Evolutionary conservation across 441 rosid genomes (phyloP).

Genomic region (Breynia disticha): DNA sequence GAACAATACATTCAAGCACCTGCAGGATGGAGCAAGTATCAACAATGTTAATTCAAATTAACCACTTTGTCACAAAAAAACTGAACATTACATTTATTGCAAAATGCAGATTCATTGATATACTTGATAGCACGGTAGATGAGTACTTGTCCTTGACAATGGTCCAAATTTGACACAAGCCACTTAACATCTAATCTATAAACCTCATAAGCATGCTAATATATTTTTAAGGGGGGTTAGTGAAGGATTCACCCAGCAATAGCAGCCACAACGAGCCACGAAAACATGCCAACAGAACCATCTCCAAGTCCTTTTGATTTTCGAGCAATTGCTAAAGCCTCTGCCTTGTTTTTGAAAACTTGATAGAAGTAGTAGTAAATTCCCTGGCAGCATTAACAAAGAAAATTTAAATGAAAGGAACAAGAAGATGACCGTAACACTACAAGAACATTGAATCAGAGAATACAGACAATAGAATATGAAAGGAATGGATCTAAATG

Average conservation of each 20-base stretch:
- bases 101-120: background rate
- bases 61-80: background rate
- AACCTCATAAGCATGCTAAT: background rate
- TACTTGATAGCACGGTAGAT: background rate
- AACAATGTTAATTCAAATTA: constrained; percentile 2
- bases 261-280: constrained; percentile 69
- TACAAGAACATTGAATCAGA: too few species aligned
- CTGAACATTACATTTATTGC: background rate
- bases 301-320: constrained; percentile 43
- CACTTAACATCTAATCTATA: background rate
- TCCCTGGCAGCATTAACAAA: constrained; percentile 30
- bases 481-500: too few species aligned
- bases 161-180: background rate
- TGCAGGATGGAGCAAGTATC: constrained; percentile 18
- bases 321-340: constrained; percentile 38
- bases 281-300: constrained; percentile 49
- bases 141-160: background rate
- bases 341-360: constrained; percentile 58
- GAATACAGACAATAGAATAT: too few species aligned
- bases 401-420: background rate
- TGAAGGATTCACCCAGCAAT: constrained; percentile 40
- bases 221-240: background rate
- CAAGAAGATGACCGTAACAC: too few species aligned
- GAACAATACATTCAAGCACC: constrained; percentile 57
- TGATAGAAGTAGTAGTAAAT: constrained; percentile 61